These are phyloP conservation scores for Capillidium heterosporum DNA, from an alignment of 371 early-diverging fungal genomes.

Conservation along the genomic window DNA sequence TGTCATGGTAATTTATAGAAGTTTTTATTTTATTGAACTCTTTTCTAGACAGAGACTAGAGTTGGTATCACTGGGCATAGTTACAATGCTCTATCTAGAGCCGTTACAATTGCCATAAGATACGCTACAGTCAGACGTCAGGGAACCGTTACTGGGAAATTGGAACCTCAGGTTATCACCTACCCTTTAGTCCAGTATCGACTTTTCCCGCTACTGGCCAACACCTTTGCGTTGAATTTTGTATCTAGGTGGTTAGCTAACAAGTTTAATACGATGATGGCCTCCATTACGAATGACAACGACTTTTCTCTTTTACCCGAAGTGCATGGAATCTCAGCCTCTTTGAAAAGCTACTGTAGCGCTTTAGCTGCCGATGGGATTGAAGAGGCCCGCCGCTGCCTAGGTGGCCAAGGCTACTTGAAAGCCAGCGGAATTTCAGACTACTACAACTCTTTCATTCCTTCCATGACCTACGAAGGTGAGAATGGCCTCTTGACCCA, in stretches of 20 bases:
- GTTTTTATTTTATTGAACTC: slow-evolving; percentile 25
- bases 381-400: slow-evolving; percentile 49
- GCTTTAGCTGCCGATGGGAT: slow-evolving; percentile 55
- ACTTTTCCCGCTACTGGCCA: slow-evolving; percentile 56
- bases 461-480: slow-evolving; percentile 40
- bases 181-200: slow-evolving; percentile 65
- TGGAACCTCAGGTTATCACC: slow-evolving; percentile 59
- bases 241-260: slow-evolving; percentile 45
- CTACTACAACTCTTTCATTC: slow-evolving; percentile 45
- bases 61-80: slow-evolving; percentile 34
- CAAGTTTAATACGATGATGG: slow-evolving; percentile 44
- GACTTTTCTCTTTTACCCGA: slow-evolving; percentile 37
- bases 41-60: slow-evolving; percentile 49
- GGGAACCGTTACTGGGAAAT: slow-evolving; percentile 37
- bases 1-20: slow-evolving; percentile 60
- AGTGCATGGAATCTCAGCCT: slow-evolving; percentile 68
- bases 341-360: slow-evolving; percentile 64
- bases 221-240: slow-evolving; percentile 55
- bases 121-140: slow-evolving; percentile 65
- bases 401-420: slow-evolving; percentile 77
- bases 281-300: slow-evolving; percentile 21
- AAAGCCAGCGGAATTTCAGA: slow-evolving; percentile 50
- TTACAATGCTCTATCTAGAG: slow-evolving; percentile 33
- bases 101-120: slow-evolving; percentile 56
- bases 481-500: slow-evolving; percentile 25